Evolutionary conservation across 2,329 filamentous ascomycete genomes (phyloP).

Genomic region (Furcasterigmium sp.): DNA sequence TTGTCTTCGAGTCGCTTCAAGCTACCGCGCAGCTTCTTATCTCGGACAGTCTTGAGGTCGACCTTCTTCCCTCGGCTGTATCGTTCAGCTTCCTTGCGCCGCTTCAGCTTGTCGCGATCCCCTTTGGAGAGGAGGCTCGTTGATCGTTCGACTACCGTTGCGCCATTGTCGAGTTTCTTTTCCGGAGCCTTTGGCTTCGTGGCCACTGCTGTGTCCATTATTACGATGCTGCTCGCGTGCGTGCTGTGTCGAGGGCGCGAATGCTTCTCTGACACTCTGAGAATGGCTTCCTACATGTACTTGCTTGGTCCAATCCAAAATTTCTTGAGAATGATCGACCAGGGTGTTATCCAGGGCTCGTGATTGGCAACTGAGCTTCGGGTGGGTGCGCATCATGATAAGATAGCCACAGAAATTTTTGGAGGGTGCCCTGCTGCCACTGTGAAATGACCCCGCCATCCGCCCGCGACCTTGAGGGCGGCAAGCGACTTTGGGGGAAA

Average conservation of each 20-base stretch:
- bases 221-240: constrained; percentile 6
- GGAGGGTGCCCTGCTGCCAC: background rate
- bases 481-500: too few relatives aligned
- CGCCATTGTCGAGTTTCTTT: constrained; percentile 44
- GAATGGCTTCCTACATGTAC: constrained; percentile 1
- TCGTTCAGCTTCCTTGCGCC: constrained; percentile 59
- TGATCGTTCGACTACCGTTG: constrained; percentile 42
- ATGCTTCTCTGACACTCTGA: background rate
- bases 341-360: background rate
- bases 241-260: background rate
- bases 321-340: constrained; percentile 1
- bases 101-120: constrained; percentile 46
- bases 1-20: constrained; percentile 75
- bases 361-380: background rate
- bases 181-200: constrained; percentile 26
- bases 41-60: constrained; percentile 66
- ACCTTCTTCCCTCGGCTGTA: constrained; percentile 84
- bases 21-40: constrained; percentile 85
- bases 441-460: constrained; percentile 6
- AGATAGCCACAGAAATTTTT: constrained; percentile 9
- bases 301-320: constrained; percentile 1
- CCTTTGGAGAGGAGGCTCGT: constrained; percentile 47
- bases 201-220: constrained; percentile 30
- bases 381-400: constrained; percentile 6
- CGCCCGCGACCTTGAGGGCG: too few relatives aligned